Evolutionary conservation across 768 basidiomycete species (phyloP).

Genomic region (Amanita thiersii): DNA sequence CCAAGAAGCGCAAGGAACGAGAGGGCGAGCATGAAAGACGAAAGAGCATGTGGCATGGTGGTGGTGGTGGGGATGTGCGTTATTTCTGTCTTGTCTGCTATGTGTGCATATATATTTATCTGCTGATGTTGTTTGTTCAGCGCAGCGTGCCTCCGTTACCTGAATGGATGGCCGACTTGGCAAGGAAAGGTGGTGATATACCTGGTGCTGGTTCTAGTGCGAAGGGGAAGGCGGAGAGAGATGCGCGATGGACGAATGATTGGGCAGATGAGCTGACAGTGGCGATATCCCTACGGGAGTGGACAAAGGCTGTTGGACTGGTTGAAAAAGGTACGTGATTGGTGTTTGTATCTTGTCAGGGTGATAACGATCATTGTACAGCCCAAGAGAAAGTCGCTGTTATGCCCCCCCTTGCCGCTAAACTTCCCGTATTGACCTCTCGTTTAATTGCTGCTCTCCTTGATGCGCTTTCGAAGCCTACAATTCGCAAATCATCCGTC

Average conservation of each 20-base stretch:
- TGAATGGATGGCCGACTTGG: constrained; percentile 71
- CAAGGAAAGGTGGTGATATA: constrained; percentile 43
- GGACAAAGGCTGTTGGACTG: constrained; percentile 78
- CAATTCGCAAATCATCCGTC: constrained; percentile 69
- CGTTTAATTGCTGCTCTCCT: constrained; percentile 66
- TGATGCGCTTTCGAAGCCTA: constrained; percentile 63
- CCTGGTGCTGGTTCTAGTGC: constrained; percentile 38
- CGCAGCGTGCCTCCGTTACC: constrained; percentile 48
- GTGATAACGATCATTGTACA: constrained; percentile 15
- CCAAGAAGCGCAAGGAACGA: constrained; percentile 86
- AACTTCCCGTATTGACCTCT: constrained; percentile 57
- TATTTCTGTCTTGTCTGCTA: neutral
- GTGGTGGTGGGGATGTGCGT: constrained; percentile 32
- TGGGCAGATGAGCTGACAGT: constrained; percentile 91
- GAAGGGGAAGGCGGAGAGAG: constrained; percentile 72
- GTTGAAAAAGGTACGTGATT: constrained; percentile 66
- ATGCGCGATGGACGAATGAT: constrained; percentile 82
- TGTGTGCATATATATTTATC: neutral
- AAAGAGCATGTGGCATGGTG: constrained; percentile 61
- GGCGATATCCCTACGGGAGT: constrained; percentile 81
- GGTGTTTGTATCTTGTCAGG: neutral
- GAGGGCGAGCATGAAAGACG: constrained; percentile 89
- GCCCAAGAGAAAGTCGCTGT: constrained; percentile 55
- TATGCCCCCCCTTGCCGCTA: constrained; percentile 44
- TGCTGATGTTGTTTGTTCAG: constrained; percentile 10